Evolutionary conservation across 768 basidiomycete genomes (phyloP), one percentile per base, ranked within the genome.

Genomic region (Rhodosporidiobolus sp.): DNA sequence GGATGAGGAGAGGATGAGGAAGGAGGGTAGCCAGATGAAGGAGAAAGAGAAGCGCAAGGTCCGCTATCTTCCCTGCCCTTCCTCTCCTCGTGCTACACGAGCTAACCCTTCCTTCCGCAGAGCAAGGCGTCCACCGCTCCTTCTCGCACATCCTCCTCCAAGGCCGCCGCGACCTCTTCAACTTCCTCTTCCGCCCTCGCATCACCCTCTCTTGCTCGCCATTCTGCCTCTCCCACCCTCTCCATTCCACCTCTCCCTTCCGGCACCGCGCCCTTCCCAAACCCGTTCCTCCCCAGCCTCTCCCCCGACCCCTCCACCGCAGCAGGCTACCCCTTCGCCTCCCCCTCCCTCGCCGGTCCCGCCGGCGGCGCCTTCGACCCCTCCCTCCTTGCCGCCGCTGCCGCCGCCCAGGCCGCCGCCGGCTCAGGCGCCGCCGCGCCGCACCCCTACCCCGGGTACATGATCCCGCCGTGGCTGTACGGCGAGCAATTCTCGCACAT

Each of bases 1-100:
- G 35, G 69, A 75, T 53, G 74, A 75, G 70, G n/a, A 69, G 64
- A 14, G 60, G 55, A 26, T 75, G 57, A 64, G 65, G 35, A 32
- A 26, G 5, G 74, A 75, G 32, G 73, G 63, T 20, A 57, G 45
- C 0, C 11, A 12, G 9, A 1, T 57, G 20, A 35, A 63, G 43
- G 58, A 67, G 50, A 70, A 64, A 11, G 69, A 58, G 28, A 59
- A 56, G 38, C 60, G 62, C n/a, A 72, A 64, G 62, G 71, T 68
- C 17, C 54, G 63, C 16, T 26, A 1, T 24, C 14, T 43, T 14
- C 38, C 38, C 14, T 43, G 38, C 38, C 8, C 38, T 43, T 43
- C 38, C 38, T 14, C 14, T 19, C 26, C 48, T 35, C 17, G 14
- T 14, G 11, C 14, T 52, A 6, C 10, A 11, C 32, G 0, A 9